phyloP scores from a whole-genome alignment of 768 basidiomycete species.

The Daedaleopsis nitida region DNA sequence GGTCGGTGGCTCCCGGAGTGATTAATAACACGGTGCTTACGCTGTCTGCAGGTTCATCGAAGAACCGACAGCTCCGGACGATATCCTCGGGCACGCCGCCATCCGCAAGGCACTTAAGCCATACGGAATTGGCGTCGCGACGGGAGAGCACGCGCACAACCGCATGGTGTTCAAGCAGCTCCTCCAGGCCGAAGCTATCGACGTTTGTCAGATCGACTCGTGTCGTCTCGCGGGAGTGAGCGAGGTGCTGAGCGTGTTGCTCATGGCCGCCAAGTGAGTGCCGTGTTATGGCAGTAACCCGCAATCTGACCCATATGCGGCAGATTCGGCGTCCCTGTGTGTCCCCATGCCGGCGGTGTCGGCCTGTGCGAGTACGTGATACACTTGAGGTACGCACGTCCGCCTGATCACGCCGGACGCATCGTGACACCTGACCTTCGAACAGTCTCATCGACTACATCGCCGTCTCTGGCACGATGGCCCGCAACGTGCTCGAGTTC shows the following conservation, averaged over 20 bases:
- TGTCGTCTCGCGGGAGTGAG: constrained; percentile 93
- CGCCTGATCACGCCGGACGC: neutral
- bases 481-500: constrained; percentile 90
- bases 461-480: constrained; percentile 87
- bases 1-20: no score
- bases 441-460: constrained; percentile 90
- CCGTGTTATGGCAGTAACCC: neutral
- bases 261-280: constrained; percentile 85
- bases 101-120: constrained; percentile 79
- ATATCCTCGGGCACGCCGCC: constrained; percentile 82
- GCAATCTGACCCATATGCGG: constrained; percentile 4
- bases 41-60: constrained; percentile 75
- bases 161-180: constrained; percentile 96
- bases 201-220: constrained; percentile 94
- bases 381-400: constrained; percentile 58
- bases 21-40: no score
- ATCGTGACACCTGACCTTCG: neutral
- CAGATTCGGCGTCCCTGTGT: constrained; percentile 83
- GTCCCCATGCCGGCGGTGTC: constrained; percentile 94
- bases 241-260: constrained; percentile 85
- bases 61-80: constrained; percentile 91
- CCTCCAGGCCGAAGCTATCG: constrained; percentile 87
- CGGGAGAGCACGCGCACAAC: constrained; percentile 95
- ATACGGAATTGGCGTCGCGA: constrained; percentile 86
- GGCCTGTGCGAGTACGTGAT: constrained; percentile 93